These are phyloP conservation scores for Mycena maculata DNA, from an alignment of 768 basidiomycete genomes.

Conservation along the genomic window DNA sequence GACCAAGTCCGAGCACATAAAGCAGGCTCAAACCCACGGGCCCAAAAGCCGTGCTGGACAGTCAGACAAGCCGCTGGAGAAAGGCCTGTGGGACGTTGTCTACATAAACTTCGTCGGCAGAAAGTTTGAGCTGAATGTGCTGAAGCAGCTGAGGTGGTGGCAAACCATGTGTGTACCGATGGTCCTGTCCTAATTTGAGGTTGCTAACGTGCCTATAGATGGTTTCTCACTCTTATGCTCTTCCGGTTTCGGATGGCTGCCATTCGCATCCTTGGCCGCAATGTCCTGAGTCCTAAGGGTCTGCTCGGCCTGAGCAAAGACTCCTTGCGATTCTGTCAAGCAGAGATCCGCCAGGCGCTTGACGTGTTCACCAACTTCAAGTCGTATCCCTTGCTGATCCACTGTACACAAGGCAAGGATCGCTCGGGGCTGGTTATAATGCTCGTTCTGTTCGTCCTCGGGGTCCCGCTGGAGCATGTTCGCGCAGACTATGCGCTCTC, in stretches of 20 bases:
- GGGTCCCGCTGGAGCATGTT: conserved; percentile 26
- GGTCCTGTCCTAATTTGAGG: background rate
- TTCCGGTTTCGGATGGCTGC: conserved; percentile 31
- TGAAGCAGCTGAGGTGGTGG: conserved; percentile 36
- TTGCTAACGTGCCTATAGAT: conserved; percentile 12
- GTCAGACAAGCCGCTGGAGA: background rate
- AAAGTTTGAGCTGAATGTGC: conserved; percentile 31
- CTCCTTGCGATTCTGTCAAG: conserved; percentile 34
- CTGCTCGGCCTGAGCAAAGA: conserved; percentile 34
- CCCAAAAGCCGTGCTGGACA: background rate
- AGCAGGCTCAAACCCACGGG: conserved; percentile 15
- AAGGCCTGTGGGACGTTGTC: conserved; percentile 27
- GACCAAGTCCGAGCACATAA: conserved; percentile 36
- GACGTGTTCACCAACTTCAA: conserved; percentile 30
- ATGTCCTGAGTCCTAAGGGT: conserved; percentile 34
- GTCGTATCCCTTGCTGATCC: conserved; percentile 31
- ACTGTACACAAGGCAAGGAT: conserved; percentile 39
- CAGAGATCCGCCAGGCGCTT: conserved; percentile 31
- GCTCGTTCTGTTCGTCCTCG: conserved; percentile 32
- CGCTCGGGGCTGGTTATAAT: conserved; percentile 35
- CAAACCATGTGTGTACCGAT: conserved; percentile 25
- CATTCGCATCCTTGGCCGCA: conserved; percentile 35
- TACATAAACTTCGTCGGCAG: conserved; percentile 32
- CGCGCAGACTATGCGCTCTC: conserved; percentile 35
- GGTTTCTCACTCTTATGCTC: conserved; percentile 33